Base-by-base conservation (phyloP, 2,329 filamentous ascomycete genomes). In the Xylaria sp. region DNA sequence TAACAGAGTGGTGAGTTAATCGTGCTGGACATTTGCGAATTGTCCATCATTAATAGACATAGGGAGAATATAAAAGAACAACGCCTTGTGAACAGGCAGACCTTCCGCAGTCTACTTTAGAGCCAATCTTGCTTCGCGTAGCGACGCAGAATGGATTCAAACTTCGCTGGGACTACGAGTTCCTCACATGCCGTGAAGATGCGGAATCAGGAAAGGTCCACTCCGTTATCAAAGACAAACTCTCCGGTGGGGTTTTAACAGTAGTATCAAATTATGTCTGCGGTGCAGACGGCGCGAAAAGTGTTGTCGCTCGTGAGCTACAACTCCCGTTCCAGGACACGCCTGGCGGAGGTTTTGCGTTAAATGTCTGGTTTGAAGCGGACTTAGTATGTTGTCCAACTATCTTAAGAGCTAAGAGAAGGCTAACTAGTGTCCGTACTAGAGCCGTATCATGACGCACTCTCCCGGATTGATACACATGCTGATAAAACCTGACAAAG, bases 341-440 rank as follows among this genome's bases (percentile, higher is more conserved):
- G 5, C 65, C 65, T 16, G 65, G 57, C 5, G 65, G 65, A 1
- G 61, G 65, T 5, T 53, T 65, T 25, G 68, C 65, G 21, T 58
- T 68, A 25, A 70, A 70, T n/a, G 65, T 70, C 21, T 70, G 57
- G 61, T 70, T 70, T 25, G 62, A 70, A 44, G 68, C 68, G 16
- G 68, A 70, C 27, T 47, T 68, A 10, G 68, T 70, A 62, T 13
- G 37, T 48, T 40, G 32, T 44, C n/a, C 44, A 18, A 21, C 42
- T 25, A 21, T 4, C 32, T 10, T 2, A 13, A 2, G 9, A 8
- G 13, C 4, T 5, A 4, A 18, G 13, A 25, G 16, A 40, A 47
- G n/a, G 47, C 66, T 69, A 54, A 66, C 37, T 16, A 8, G 2
- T 60, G 13, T 27, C 29, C 37, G 18, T 37, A 23, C 5, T 12